These are phyloP conservation scores for Kazachstania psychrophila DNA, from an alignment of 805 yeast species.

Conservation along the genomic window DNA sequence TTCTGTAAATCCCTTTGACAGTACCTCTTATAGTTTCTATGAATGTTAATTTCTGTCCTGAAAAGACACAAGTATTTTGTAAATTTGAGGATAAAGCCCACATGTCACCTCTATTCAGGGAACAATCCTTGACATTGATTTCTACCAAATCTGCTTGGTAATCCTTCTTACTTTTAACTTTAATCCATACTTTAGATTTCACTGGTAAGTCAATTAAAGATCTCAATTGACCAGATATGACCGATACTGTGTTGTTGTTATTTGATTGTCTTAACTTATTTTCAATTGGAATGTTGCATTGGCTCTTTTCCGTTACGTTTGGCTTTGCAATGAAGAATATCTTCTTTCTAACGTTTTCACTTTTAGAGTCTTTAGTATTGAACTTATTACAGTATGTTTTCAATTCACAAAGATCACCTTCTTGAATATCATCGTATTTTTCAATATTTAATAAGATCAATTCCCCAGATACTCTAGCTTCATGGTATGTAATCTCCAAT, in stretches of 20 bases:
- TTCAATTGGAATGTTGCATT: background rate
- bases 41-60: constrained; percentile 55
- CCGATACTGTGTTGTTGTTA: constrained; percentile 33
- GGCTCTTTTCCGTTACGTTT: background rate
- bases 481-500: constrained; percentile 45
- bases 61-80: constrained; percentile 54
- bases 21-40: constrained; percentile 53
- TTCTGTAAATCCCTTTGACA: constrained; percentile 50
- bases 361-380: constrained; percentile 3
- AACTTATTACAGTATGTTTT: constrained; percentile 35
- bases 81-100: constrained; percentile 68
- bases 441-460: constrained; percentile 55
- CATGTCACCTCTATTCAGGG: constrained; percentile 84
- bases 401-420: constrained; percentile 73
- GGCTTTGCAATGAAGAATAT: constrained; percentile 38
- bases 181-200: constrained; percentile 55
- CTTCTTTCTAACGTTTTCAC: constrained; percentile 23
- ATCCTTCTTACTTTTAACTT: constrained; percentile 34
- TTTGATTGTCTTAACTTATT: background rate
- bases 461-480: constrained; percentile 45
- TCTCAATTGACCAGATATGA: constrained; percentile 53
- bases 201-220: constrained; percentile 54
- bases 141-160: constrained; percentile 80
- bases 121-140: constrained; percentile 67
- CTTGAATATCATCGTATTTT: constrained; percentile 50